Evolutionary conservation across 176 grass and related monocot species (phyloP).

Genomic region (Avena insularis): DNA sequence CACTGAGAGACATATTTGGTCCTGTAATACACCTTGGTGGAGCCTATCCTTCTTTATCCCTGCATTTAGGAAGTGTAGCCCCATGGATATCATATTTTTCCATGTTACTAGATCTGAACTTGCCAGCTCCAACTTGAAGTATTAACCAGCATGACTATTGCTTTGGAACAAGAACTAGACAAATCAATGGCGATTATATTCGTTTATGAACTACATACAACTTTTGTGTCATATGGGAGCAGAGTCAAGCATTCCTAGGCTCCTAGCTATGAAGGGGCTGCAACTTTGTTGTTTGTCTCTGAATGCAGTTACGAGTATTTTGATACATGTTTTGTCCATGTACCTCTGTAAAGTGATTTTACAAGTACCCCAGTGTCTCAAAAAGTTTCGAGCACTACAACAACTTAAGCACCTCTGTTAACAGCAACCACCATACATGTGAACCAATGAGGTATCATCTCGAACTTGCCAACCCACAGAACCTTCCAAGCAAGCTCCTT

Average conservation of each 20-base stretch:
- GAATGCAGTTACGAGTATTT: background rate
- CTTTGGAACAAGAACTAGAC: background rate
- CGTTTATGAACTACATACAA: background rate
- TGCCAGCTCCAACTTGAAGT: background rate
- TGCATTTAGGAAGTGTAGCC: background rate
- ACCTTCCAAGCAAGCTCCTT: slow-evolving; percentile 6
- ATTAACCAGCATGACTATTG: background rate
- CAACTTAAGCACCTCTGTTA: background rate
- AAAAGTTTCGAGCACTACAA: background rate
- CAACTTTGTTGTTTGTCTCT: background rate
- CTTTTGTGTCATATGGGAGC: slow-evolving; percentile 5
- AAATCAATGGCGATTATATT: background rate
- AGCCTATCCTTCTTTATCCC: background rate
- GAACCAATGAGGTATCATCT: background rate
- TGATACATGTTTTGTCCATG: background rate
- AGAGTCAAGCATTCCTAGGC: slow-evolving; percentile 7
- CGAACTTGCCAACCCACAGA: background rate
- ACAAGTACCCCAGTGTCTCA: background rate
- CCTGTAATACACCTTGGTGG: background rate
- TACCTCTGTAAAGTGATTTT: background rate
- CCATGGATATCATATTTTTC: background rate
- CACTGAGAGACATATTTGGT: background rate
- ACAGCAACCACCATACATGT: background rate
- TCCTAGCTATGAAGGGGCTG: background rate
- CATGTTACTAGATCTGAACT: background rate